Base-by-base conservation (phyloP, 2,329 filamentous ascomycete species). In the Penicillium sp. region DNA sequence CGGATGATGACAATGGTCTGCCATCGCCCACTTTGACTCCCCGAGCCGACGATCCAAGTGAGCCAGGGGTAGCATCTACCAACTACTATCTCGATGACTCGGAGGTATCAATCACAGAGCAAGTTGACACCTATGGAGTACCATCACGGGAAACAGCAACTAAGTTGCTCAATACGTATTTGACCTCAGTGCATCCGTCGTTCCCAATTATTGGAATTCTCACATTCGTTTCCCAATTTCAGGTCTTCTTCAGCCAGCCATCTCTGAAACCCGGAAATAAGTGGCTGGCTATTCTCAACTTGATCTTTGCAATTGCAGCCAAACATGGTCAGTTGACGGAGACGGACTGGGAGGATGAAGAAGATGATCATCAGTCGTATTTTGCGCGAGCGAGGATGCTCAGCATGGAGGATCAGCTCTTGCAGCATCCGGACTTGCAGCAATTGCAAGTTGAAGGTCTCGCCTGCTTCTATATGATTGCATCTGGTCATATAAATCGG, bases 281-380 rank as follows among this genome's bases (percentile, higher is more conserved):
- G 47, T 75, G 72, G 72, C 66, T 76, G 15, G 71, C 75, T 13
- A 76, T 76, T 28, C 59, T 77, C 29, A 76, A 78, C 53, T 52
- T 77, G 28, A 71, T 77, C 6, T 76, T 77, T 53, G 75, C 75
- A 12, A 72, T 76, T 52, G 71, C 67, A 15, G 68, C 74, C 13
- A 70, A 68, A 53, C 73, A 76, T 56, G 66, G 66, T 9, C 68
- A 74, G 23, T 60, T 75, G 24, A 67, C 69, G 18, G 61, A 71
- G 43, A 65, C 68, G 9, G 66, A 70, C 8, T 74, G 68, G 69
- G 63, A 64, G 45, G 65, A 67, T 18, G 69, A 70, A 26, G 67
- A 70, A 39, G 63, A 73, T 46, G 67, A 72, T 49, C 73, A 77
- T 48, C 57, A 71, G 33, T 52, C 68, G 42, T 76, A 74, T 52